These are phyloP conservation scores for Ustilago shanxiensis DNA, from an alignment of 1,284 basidiomycete species.

Conservation along the genomic window DNA sequence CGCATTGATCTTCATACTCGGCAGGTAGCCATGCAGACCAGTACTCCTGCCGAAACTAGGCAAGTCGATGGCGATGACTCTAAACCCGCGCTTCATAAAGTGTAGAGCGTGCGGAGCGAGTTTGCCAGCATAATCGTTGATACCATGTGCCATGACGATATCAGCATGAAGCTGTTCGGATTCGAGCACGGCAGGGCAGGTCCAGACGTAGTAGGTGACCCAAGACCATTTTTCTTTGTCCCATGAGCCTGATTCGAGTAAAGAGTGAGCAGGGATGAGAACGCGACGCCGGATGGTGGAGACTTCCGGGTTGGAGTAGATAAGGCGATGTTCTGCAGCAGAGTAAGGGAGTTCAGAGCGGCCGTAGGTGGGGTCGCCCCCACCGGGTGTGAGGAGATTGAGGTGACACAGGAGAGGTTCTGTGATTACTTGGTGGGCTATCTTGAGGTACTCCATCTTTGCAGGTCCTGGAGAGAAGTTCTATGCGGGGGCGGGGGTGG, in stretches of 20 bases:
- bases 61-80: slow-evolving; percentile 73
- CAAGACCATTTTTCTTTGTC: slow-evolving; percentile 47
- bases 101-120: slow-evolving; percentile 71
- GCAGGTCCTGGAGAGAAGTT: background rate
- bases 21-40: slow-evolving; percentile 72
- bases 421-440: slow-evolving; percentile 57
- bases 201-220: slow-evolving; percentile 66
- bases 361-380: slow-evolving; percentile 66
- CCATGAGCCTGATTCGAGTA: slow-evolving; percentile 44
- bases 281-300: slow-evolving; percentile 54
- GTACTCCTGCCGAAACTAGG: slow-evolving; percentile 71
- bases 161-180: slow-evolving; percentile 56
- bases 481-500: background rate
- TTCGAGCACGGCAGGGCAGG: slow-evolving; percentile 43
- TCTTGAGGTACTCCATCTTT: slow-evolving; percentile 42
- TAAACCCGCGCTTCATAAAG: slow-evolving; percentile 72
- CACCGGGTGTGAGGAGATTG: slow-evolving; percentile 51
- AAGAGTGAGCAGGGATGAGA: slow-evolving; percentile 43
- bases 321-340: slow-evolving; percentile 49
- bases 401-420: slow-evolving; percentile 64
- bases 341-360: slow-evolving; percentile 57
- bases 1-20: slow-evolving; percentile 71
- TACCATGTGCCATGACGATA: slow-evolving; percentile 64
- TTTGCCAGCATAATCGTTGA: slow-evolving; percentile 67
- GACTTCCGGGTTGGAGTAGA: slow-evolving; percentile 66